Evolutionary conservation across 2,329 filamentous ascomycete genomes (phyloP).

Genomic region (Botrytis medusae): DNA sequence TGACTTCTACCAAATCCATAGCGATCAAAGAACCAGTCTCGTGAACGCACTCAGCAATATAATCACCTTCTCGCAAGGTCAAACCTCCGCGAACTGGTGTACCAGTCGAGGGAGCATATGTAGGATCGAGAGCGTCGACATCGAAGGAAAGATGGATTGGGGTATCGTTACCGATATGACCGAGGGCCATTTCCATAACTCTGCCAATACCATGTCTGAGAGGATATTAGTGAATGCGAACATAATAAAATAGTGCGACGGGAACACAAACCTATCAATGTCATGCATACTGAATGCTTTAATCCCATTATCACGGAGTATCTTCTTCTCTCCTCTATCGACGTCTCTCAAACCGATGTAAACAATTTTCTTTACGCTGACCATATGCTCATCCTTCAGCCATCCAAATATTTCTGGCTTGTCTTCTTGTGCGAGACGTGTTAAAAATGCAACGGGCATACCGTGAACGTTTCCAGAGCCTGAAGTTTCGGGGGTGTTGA

Average conservation of each 20-base stretch:
- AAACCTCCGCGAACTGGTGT: constrained; percentile 91
- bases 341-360: constrained; percentile 96
- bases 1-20: constrained; percentile 81
- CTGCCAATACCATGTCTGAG: constrained; percentile 83
- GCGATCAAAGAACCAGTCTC: constrained; percentile 76
- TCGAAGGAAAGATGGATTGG: constrained; percentile 98
- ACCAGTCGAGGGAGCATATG: constrained; percentile 94
- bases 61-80: constrained; percentile 93
- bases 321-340: constrained; percentile 89
- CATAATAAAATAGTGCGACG: constrained; percentile 8
- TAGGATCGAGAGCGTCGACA: constrained; percentile 91
- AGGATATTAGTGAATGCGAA: neutral
- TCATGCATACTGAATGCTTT: constrained; percentile 99
- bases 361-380: constrained; percentile 80
- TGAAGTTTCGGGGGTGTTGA: constrained; percentile 91
- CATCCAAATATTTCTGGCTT: constrained; percentile 84
- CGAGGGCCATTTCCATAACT: constrained; percentile 97
- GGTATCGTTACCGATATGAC: constrained; percentile 89
- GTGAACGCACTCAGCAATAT: constrained; percentile 87
- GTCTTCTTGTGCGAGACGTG: constrained; percentile 76
- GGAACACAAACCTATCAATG: constrained; percentile 70
- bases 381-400: constrained; percentile 69
- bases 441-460: constrained; percentile 93
- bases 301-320: constrained; percentile 83
- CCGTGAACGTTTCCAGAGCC: constrained; percentile 94